Conservation (phyloP, 495 filamentous ascomycete species). For the Penicillium roqueforti region DNA sequence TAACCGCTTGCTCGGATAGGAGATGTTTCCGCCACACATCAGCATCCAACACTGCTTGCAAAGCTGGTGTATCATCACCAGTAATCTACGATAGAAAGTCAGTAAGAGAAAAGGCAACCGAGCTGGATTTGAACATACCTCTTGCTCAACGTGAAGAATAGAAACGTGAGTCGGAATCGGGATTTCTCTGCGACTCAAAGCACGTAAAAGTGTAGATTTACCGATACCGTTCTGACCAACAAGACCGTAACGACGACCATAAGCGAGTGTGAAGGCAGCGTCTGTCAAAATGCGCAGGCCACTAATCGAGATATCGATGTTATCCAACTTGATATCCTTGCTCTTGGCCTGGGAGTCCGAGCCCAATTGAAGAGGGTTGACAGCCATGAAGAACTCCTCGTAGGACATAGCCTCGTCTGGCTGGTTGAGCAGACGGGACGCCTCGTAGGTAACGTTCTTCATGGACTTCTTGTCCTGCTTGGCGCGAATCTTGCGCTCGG, state of each 20-base stretch:
- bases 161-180: conserved; percentile 95
- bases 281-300: conserved; percentile 86
- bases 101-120: conserved; percentile 3
- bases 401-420: conserved; percentile 85
- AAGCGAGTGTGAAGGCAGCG: conserved; percentile 83
- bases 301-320: conserved; percentile 88
- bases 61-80: conserved; percentile 90
- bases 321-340: conserved; percentile 98
- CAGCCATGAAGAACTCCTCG: conserved; percentile 99
- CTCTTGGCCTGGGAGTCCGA: conserved; percentile 73
- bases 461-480: conserved; percentile 98
- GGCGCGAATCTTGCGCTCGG: conserved; percentile 93
- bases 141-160: conserved; percentile 98
- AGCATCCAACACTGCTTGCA: conserved; percentile 95
- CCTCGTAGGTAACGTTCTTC: conserved; percentile 97
- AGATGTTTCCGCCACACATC: conserved; percentile 99
- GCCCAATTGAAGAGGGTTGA: conserved; percentile 92
- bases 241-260: conserved; percentile 91
- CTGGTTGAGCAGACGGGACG: conserved; percentile 82
- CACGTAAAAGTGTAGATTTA: conserved; percentile 91
- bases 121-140: conserved; percentile 50
- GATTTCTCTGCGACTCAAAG: conserved; percentile 88
- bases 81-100: conserved; percentile 57
- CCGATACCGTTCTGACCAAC: conserved; percentile 99
- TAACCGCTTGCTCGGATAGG: conserved; percentile 79